These are phyloP conservation scores for Pneumocystis carinii DNA, from an alignment of 1,139 yeast genomes.

Conservation along the genomic window DNA sequence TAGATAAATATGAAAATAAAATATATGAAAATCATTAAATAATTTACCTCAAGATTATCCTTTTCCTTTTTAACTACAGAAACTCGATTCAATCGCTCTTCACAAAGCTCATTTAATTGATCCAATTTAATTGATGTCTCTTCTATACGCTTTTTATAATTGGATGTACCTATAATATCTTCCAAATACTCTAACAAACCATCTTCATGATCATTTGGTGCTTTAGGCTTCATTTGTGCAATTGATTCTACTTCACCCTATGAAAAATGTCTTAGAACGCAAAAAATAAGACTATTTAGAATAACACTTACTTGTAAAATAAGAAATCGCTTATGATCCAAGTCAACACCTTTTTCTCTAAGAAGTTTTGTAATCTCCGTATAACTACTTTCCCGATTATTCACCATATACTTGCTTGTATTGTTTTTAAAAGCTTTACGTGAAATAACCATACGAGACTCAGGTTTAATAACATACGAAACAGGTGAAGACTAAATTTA, in stretches of 20 bases:
- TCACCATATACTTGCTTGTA: slow-evolving; percentile 62
- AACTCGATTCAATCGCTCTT: slow-evolving; percentile 67
- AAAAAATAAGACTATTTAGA: neutral
- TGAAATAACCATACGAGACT: slow-evolving; percentile 52
- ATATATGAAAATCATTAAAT: slow-evolving; percentile 32
- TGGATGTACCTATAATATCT: slow-evolving; percentile 89
- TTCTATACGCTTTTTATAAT: slow-evolving; percentile 65
- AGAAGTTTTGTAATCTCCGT: slow-evolving; percentile 65
- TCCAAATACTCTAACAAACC: slow-evolving; percentile 88
- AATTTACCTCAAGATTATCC: slow-evolving; percentile 49
- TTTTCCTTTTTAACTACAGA: slow-evolving; percentile 69
- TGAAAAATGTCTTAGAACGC: neutral
- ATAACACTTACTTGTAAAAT: slow-evolving; percentile 43
- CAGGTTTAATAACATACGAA: slow-evolving; percentile 31
- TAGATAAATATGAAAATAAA: neutral
- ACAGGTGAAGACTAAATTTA: slow-evolving; percentile 28
- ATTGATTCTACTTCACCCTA: slow-evolving; percentile 91
- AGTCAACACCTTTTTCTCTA: slow-evolving; percentile 76
- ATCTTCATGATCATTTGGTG: slow-evolving; percentile 82
- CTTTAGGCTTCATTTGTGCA: slow-evolving; percentile 97
- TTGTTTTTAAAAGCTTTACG: slow-evolving; percentile 69
- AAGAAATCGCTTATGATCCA: slow-evolving; percentile 85
- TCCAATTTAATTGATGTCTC: slow-evolving; percentile 46
- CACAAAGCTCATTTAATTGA: slow-evolving; percentile 57
- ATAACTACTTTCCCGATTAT: slow-evolving; percentile 54